Percentiles rank a stretch among this genome's conserved stretches.
Evolutionary conservation across 2,329 filamentous ascomycete genomes (phyloP).

Genomic region (Aureobasidium sp.): DNA sequence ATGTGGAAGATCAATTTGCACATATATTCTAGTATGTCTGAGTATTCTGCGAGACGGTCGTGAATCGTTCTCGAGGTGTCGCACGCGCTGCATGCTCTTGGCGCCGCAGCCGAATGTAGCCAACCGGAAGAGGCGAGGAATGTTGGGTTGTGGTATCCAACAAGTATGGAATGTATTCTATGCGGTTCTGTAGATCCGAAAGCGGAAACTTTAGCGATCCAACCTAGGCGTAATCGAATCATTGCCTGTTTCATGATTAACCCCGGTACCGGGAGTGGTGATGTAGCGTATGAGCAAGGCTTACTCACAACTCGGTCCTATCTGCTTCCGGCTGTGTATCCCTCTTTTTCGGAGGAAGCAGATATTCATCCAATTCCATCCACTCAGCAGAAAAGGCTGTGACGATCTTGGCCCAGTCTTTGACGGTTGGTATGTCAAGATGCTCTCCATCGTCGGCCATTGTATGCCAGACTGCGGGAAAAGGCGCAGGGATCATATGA

Average conservation of each 20-base stretch:
- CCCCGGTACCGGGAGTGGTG: neutral
- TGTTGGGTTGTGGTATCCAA: slow-evolving; percentile 1
- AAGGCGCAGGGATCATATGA: slow-evolving; percentile 88
- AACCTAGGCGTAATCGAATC: neutral
- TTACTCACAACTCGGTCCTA: slow-evolving; percentile 24
- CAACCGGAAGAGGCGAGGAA: neutral
- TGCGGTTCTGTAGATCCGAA: neutral
- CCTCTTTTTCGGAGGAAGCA: slow-evolving; percentile 32
- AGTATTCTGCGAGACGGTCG: neutral
- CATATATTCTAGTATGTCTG: neutral
- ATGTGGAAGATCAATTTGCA: neutral
- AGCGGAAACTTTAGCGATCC: neutral
- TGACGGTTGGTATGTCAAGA: slow-evolving; percentile 79
- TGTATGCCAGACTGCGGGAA: slow-evolving; percentile 89
- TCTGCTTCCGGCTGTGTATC: neutral
- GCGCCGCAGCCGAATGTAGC: neutral
- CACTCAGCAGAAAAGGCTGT: slow-evolving; percentile 91
- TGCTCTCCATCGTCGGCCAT: slow-evolving; percentile 86
- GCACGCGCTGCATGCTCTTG: neutral
- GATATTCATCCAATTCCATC: slow-evolving; percentile 79
- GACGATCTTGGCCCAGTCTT: slow-evolving; percentile 89
- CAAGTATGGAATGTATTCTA: slow-evolving; percentile 10
- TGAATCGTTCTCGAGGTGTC: neutral
- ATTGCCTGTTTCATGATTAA: slow-evolving; percentile 20
- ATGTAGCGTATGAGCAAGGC: slow-evolving; percentile 11